Evolutionary conservation across 1,284 basidiomycete species (phyloP), one percentile per base, ranked within the genome.

Genomic region (Cerioporus squamosus): DNA sequence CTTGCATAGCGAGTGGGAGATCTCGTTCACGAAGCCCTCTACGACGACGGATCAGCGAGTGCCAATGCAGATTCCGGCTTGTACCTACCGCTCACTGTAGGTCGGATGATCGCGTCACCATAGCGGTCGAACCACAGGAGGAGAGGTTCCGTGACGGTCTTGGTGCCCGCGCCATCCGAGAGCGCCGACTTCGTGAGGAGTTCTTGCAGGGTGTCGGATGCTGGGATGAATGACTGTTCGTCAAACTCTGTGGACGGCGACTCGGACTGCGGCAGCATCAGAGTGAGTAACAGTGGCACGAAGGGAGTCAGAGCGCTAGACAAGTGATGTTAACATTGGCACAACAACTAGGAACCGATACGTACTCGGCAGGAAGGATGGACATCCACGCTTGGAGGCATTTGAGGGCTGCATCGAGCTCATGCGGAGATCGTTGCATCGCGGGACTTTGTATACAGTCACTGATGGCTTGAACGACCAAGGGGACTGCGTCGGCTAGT

Each of bases 381-480:
- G 79, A 74, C 66, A 94, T 84, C 94, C 94, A 96, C 3, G 90
- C 86, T 70, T 92, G 87, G 0, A 95, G 77, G 69, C 92, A 94
- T 63, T 83, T 85, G 57, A 94, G 79, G 0, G 91, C 91, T 0
- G 91, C 85, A 23, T 82, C 79, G 2, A 90, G 78, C 53, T 93
- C 84, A 10, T 74, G 74, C n/a, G 75, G 63, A 5, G 73, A 67
- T 48, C 62, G 62, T 31, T 48, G 71, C 52, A 17, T 73, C 64
- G 47, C 68, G 26, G 43, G 72, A 40, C 36, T 63, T 5, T 75
- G 75, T 48, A 89, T 80, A 10, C 81, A 81, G 5, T 79, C 73
- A 2, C 78, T 80, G 46, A 94, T 82, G 3, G 87, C 86, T 59
- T 84, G 83, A 8, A 88, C 79, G 12, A 95, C 90, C 63, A 91